Evolutionary conservation across 2,329 filamentous ascomycete species (phyloP).

Genomic region (Fusarium sp.): DNA sequence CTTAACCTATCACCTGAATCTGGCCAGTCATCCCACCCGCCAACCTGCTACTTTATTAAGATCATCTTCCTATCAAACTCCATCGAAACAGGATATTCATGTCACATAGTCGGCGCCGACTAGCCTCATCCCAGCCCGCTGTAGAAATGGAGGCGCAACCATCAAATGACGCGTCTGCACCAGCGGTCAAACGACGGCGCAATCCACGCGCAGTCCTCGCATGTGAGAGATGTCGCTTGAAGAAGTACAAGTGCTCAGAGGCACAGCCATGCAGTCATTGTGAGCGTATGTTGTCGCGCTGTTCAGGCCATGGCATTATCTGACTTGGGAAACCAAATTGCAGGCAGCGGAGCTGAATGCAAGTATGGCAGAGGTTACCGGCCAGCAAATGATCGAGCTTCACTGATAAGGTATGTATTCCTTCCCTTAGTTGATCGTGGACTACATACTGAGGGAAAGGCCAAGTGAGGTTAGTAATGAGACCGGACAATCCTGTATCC

Average conservation of each 20-base stretch:
- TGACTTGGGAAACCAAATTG: neutral
- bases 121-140: neutral
- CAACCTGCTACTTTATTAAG: neutral
- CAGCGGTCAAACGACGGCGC: conserved; percentile 1
- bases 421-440: neutral
- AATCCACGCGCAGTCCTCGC: conserved; percentile 6
- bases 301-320: neutral
- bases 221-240: conserved; percentile 6
- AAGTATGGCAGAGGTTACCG: conserved; percentile 17
- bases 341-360: conserved; percentile 8
- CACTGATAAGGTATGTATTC: neutral
- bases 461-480: neutral
- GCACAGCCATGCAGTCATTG: conserved; percentile 9
- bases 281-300: neutral
- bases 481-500: neutral
- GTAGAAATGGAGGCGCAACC: neutral
- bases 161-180: conserved; percentile 21
- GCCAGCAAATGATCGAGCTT: neutral
- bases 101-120: no score
- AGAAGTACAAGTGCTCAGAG: conserved; percentile 19
- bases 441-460: neutral
- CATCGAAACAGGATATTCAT: no score
- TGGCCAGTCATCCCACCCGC: neutral
- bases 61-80: no score
- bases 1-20: neutral